Evolutionary conservation across 2,329 filamentous ascomycete species (phyloP), one percentile per base, ranked within the genome.

Genomic region (Sclerotinia sclerotiorum): DNA sequence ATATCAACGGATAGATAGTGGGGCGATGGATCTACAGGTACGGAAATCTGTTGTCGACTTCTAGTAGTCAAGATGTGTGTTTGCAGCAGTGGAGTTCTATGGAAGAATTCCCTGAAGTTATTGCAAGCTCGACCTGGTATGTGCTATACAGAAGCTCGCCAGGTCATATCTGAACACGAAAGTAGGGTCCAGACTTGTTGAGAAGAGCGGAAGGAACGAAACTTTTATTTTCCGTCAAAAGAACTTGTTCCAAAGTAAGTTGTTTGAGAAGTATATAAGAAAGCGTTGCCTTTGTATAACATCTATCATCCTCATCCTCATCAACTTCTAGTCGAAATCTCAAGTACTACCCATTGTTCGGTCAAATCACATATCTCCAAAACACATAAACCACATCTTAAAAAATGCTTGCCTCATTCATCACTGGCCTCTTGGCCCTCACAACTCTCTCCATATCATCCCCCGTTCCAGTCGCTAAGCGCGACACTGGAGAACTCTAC

Each of bases 401-500:
- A 24, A 60, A 42, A 11, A 67, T 67, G 64, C 32, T 60, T 21
- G 15, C 44, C 44, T 61, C 54, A 61, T 29, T 67, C n/a, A 29
- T 67, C 54, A 61, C 44, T 48, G 19, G 42, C 44, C 29, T 61
- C 32, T 39, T 67, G 15, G 32, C 64, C 13, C 54, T 67, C 44
- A 51, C 42, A 10, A 44, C 32, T 0, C 44, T 67, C 32, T 10
- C 54, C 55, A n/a, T 61, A 17, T 61, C 64, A n/a, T 49, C 64
- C 5, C 64, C 64, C 24, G 42, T 52, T 27, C 44, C 44, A 24
- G n/a, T 29, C 5, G n/a, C 54, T 10, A 60, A 67, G 46, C 64
- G 54, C 17, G 64, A 67, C 11, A 67, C 64, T 13, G 54, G 44
- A n/a, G 64, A 67, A 8, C 64, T 67, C 8, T 67, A 42, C 11